phyloP scores from a whole-genome alignment of 2,329 filamentous ascomycete species.

The Madurella fahalii region DNA sequence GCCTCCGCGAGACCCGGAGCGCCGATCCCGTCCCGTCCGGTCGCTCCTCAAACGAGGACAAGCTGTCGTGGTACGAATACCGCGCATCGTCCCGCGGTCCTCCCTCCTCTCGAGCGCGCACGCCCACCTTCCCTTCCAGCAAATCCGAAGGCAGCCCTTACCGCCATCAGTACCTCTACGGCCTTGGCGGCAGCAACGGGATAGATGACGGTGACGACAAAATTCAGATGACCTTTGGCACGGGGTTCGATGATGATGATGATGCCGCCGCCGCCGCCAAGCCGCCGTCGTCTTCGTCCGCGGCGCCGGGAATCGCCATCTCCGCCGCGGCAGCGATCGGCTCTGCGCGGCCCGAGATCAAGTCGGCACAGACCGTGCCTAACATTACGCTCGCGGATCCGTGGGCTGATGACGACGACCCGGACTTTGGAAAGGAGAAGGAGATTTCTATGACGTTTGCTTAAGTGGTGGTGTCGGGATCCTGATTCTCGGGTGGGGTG shows the following conservation, averaged over 20 bases:
- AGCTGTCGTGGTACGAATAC: constrained; percentile 23
- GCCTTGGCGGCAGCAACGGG: constrained; percentile 11
- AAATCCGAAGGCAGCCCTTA: constrained; percentile 24
- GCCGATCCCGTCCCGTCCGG: constrained; percentile 34
- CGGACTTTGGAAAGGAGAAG: constrained; percentile 67
- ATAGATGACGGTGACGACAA: constrained; percentile 41
- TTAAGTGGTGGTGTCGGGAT: constrained; percentile 33
- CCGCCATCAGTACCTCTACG: constrained; percentile 8
- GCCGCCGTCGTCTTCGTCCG: not conserved
- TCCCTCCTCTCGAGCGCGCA: constrained; percentile 15
- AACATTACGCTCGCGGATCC: constrained; percentile 54
- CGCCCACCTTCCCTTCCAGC: constrained; percentile 28
- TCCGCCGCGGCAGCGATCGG: not conserved
- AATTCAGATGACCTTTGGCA: constrained; percentile 70
- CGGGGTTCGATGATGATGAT: constrained; percentile 46
- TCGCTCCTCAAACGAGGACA: constrained; percentile 26
- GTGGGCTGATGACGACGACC: constrained; percentile 64
- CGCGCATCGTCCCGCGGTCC: constrained; percentile 7
- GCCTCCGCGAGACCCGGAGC: constrained; percentile 45
- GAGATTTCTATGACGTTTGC: constrained; percentile 82
- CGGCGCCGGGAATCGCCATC: constrained; percentile 9
- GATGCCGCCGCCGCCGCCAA: no score
- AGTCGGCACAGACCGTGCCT: constrained; percentile 47
- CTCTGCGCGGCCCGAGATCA: constrained; percentile 36
- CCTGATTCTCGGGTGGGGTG: not conserved